Percentiles rank a stretch among this genome's conserved stretches.
Evolutionary conservation across 192 early-diverging fungal species (phyloP).

Genomic region (Dispira simplex): DNA sequence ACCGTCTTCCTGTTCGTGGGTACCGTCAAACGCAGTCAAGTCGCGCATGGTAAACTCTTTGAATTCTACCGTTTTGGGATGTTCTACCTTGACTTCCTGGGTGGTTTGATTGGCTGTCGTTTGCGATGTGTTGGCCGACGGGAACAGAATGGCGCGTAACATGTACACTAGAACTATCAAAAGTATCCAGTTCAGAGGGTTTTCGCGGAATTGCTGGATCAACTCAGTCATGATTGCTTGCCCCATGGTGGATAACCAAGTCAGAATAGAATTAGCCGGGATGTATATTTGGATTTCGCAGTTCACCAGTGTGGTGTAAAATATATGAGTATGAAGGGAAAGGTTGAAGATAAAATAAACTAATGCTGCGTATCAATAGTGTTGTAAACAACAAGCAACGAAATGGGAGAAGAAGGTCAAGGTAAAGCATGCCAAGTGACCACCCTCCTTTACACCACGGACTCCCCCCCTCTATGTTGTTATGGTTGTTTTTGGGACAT

Average conservation of each 20-base stretch:
- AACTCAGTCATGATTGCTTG: background rate
- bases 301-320: no score
- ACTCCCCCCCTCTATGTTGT: no score
- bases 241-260: background rate
- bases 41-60: slow-evolving; percentile 3
- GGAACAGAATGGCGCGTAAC: slow-evolving; percentile 9
- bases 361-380: no score
- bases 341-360: no score
- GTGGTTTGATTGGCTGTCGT: background rate
- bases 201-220: background rate
- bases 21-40: background rate
- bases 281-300: no score
- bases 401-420: no score
- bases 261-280: no score
- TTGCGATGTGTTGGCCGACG: background rate
- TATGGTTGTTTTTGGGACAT: no score
- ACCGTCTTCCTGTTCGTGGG: background rate
- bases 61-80: slow-evolving; percentile 9
- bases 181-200: slow-evolving; percentile 9
- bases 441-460: no score
- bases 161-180: slow-evolving; percentile 5
- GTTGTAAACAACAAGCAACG: no score
- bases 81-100: background rate
- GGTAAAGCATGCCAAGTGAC: no score
- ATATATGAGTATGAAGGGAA: no score